phyloP scores from a whole-genome alignment of 345 rosid genomes.

The Sonneratia alba region DNA sequence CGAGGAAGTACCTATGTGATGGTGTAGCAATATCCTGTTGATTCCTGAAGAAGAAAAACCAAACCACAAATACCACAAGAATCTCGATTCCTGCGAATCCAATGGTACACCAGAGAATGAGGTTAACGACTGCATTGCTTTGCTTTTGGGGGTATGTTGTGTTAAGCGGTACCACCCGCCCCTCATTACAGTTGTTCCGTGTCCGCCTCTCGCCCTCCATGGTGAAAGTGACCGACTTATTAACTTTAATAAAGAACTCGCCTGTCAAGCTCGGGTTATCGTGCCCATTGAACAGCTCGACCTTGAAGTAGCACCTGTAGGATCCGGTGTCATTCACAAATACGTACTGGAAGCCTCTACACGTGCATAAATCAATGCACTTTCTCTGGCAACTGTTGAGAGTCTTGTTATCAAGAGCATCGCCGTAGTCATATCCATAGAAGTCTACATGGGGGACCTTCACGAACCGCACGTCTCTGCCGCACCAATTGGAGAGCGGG shows the following conservation, averaged over 20 bases:
- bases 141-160: neutral
- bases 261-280: conserved; percentile 3
- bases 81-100: conserved; percentile 15
- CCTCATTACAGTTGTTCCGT: neutral
- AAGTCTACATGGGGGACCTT: conserved; percentile 12
- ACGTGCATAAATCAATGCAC: conserved; percentile 12
- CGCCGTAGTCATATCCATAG: conserved; percentile 17
- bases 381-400: conserved; percentile 3
- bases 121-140: conserved; percentile 3
- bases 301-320: conserved; percentile 7
- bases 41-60: conserved; percentile 11
- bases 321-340: too few relatives aligned
- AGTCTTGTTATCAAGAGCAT: neutral
- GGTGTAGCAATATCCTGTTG: conserved; percentile 7
- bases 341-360: conserved; percentile 18
- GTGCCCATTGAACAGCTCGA: conserved; percentile 9
- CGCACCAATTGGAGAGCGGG: conserved; percentile 5
- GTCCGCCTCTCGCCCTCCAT: neutral
- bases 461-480: conserved; percentile 11
- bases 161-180: too few relatives aligned
- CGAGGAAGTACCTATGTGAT: neutral
- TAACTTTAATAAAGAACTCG: conserved; percentile 1
- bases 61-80: conserved; percentile 5
- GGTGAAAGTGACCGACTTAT: conserved; percentile 3
- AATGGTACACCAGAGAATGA: conserved; percentile 18